A percentile compares a stretch with the other conserved stretches of the same genome.
phyloP scores from a whole-genome alignment of 139 green algal species.

The Prasinococcaceae sp. region DNA sequence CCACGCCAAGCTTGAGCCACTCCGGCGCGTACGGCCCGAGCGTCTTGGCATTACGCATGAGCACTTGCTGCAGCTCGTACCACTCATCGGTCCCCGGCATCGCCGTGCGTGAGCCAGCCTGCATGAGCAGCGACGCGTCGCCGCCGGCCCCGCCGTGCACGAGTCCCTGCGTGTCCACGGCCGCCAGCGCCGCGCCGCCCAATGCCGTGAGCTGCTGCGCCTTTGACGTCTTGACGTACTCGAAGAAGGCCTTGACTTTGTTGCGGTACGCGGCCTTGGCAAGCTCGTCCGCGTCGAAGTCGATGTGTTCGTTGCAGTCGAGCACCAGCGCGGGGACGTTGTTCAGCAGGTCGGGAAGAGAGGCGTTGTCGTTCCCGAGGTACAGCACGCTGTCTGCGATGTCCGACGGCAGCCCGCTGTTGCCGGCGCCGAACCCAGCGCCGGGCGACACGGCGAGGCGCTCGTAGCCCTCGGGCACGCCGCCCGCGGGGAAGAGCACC shows the following conservation, averaged over 20 bases:
- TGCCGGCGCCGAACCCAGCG: background rate
- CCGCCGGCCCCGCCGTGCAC: no score
- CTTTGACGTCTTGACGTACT: constrained; percentile 23
- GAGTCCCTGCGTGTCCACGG: no score
- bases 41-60: no score
- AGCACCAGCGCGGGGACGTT: constrained; percentile 47
- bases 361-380: constrained; percentile 7
- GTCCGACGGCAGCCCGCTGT: constrained; percentile 1
- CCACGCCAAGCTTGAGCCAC: no score
- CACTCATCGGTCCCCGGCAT: no score
- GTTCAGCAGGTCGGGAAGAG: constrained; percentile 18
- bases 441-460: background rate
- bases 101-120: no score
- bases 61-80: no score
- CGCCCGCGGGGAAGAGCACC: background rate
- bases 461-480: constrained; percentile 5
- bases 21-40: no score
- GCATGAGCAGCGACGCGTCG: no score
- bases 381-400: constrained; percentile 15
- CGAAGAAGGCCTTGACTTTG: constrained; percentile 27
- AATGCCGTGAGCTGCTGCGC: constrained; percentile 1
- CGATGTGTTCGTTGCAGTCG: constrained; percentile 49
- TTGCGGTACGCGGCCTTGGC: constrained; percentile 28
- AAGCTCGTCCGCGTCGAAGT: constrained; percentile 42
- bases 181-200: no score